Evolutionary conservation across 202 grass and related monocot genomes (phyloP), one percentile per base, ranked within the genome.

Genomic region (Elaeis oleifera): DNA sequence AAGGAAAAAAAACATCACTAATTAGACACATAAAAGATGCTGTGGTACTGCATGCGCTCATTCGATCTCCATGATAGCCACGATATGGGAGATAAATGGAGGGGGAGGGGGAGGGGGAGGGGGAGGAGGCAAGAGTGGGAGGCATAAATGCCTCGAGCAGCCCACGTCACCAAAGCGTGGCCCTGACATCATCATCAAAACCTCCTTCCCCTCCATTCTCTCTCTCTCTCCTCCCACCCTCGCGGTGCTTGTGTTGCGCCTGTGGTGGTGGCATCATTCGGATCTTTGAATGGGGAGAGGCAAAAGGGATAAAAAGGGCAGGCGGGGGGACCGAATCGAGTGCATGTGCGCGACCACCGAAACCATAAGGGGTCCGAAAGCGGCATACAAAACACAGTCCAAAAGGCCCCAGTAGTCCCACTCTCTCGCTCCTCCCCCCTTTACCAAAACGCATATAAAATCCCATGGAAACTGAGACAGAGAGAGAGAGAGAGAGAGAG

Each of bases 321-420:
- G 36, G 9, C 36, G 56, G 14, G 60, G 60, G 60, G 60, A 63
- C 60, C 60, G 48, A 49, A 32, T 63, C 60, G 36, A 63, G n/a
- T 19, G 60, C 60, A 49, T 23, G 60, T 49, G 60, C 60, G 19
- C 39, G 60, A 32, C 59, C 59, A 44, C 31, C 60, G 32, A 50
- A 49, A 4, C 60, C 32, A 63, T 11, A 36, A n/a, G 17, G 56
- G 14, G 25, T 28, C 23, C 57, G 57, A 16, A 59, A 44, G 9
- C 24, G 57, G 16, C 53, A 26, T 26, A 14, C 56, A 22, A 15
- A 15, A 58, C 20, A 23, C 21, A 58, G 24, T 1, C 20, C 23
- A 4, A 20, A 59, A 59, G 15, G 23, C 26, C 56, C 15, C 56
- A 58, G 13, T 6, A 22, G 13, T 16, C 23, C 56, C 15, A 16